phyloP scores from a whole-genome alignment of 2,329 filamentous ascomycete species.

The Neonectria magnoliae region DNA sequence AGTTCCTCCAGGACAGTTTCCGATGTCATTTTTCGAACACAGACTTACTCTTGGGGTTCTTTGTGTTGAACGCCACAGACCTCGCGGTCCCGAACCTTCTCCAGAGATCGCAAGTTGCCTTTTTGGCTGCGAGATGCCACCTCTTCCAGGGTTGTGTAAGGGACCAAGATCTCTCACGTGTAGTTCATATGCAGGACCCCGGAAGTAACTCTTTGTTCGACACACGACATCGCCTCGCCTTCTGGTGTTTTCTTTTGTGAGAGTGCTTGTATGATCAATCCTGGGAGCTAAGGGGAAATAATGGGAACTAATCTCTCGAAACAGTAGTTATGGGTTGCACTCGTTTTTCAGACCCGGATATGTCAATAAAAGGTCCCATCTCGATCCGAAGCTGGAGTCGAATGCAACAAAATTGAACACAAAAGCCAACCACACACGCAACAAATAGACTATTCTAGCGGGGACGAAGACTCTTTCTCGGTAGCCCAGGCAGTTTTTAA shows the following conservation, averaged over 20 bases:
- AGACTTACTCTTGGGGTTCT: no score
- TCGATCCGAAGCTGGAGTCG: not conserved
- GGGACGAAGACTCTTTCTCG: not conserved
- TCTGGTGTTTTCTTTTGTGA: no score
- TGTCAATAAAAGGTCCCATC: not conserved
- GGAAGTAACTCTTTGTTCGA: no score
- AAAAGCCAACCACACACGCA: not conserved
- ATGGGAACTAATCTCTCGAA: no score
- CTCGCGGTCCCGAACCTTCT: not conserved
- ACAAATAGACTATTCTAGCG: not conserved
- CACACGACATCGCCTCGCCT: no score
- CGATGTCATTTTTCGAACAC: not conserved
- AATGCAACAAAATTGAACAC: not conserved
- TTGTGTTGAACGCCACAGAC: not conserved
- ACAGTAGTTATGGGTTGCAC: not conserved
- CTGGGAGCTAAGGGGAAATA: no score
- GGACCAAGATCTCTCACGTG: not conserved
- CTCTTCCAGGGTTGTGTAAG: not conserved
- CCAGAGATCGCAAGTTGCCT: not conserved
- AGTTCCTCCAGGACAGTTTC: no score
- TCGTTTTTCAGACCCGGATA: not conserved
- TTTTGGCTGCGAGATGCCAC: not conserved
- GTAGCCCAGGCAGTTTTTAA: not conserved
- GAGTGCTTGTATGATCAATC: no score
- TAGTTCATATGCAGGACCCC: not conserved